phyloP scores from a whole-genome alignment of 2,329 filamentous ascomycete genomes.

The Aspergillus fumigatiaffinis region DNA sequence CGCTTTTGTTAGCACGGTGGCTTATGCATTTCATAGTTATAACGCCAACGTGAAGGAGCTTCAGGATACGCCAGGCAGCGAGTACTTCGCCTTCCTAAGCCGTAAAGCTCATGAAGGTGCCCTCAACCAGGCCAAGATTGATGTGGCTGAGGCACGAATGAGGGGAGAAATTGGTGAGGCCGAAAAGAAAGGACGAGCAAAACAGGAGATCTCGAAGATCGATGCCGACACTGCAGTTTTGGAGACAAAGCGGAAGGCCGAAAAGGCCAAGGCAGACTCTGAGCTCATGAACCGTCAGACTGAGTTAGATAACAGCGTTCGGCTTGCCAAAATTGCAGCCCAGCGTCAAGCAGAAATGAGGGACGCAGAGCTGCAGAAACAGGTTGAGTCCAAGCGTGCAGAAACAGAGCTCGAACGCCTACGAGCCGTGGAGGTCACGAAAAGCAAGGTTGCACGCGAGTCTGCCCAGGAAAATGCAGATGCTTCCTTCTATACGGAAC shows the following conservation, averaged over 20 bases:
- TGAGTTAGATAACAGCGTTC: conserved; percentile 67
- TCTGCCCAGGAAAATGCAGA: conserved; percentile 44
- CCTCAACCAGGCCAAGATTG: conserved; percentile 69
- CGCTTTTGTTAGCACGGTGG: background rate
- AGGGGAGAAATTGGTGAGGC: conserved; percentile 64
- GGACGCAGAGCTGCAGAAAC: conserved; percentile 75
- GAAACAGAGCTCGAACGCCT: conserved; percentile 76
- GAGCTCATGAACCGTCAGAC: conserved; percentile 70
- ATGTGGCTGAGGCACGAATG: conserved; percentile 57
- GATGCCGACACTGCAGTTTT: conserved; percentile 79
- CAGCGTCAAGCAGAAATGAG: conserved; percentile 67
- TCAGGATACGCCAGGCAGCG: conserved; percentile 74
- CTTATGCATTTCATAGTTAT: conserved; percentile 42
- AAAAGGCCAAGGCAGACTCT: conserved; percentile 75
- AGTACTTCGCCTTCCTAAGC: conserved; percentile 77
- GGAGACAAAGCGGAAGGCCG: conserved; percentile 78
- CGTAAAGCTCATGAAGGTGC: conserved; percentile 83
- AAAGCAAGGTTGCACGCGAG: conserved; percentile 57
- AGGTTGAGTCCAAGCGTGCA: conserved; percentile 73
- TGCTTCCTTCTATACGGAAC: conserved; percentile 48
- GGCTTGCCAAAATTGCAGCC: conserved; percentile 71
- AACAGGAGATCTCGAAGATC: conserved; percentile 84
- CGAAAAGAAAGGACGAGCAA: conserved; percentile 72
- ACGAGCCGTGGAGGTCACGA: conserved; percentile 71
- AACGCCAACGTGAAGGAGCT: conserved; percentile 82